Conservation (phyloP, 108 stramenopile genomes). For the Cyclotella sp. region DNA sequence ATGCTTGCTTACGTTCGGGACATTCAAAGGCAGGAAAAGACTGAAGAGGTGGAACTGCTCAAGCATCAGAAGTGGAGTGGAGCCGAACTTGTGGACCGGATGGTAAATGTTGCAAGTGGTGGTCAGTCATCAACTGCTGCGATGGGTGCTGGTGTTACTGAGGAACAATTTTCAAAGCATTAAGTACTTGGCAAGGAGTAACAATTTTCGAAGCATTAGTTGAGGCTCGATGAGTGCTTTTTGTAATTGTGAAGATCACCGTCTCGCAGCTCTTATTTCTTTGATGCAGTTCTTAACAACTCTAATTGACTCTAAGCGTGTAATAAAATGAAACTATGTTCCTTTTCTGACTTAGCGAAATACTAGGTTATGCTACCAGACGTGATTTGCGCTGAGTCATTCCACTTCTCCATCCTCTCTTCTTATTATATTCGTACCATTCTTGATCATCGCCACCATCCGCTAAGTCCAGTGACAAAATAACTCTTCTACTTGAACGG, state of each 20-base stretch:
- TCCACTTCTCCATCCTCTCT: slow-evolving; percentile 59
- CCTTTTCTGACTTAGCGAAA: not conserved
- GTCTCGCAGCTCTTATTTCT: too few species aligned
- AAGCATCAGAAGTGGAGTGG: slow-evolving; percentile 97
- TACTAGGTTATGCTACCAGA: slow-evolving; percentile 28
- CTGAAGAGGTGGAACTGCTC: slow-evolving; percentile 85
- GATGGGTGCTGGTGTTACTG: slow-evolving; percentile 93
- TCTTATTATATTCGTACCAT: slow-evolving; percentile 59
- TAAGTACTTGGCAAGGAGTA: too few species aligned
- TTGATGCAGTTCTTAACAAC: too few species aligned
- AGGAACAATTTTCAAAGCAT: slow-evolving; percentile 76
- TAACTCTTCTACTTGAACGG: slow-evolving; percentile 48
- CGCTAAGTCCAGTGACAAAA: slow-evolving; percentile 64
- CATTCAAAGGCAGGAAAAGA: slow-evolving; percentile 91
- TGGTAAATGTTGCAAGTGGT: slow-evolving; percentile 92
- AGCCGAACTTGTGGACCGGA: slow-evolving; percentile 93
- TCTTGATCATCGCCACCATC: slow-evolving; percentile 70
- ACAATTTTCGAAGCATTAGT: slow-evolving; percentile 20
- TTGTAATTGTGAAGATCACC: not conserved
- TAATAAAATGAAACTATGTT: not conserved
- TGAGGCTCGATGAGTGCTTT: not conserved
- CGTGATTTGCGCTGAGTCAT: slow-evolving; percentile 63
- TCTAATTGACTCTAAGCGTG: too few species aligned
- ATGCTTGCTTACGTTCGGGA: slow-evolving; percentile 95
- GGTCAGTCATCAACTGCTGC: slow-evolving; percentile 91